phyloP scores from a whole-genome alignment of 257 asterid species.

The Anisodus acutangulus region DNA sequence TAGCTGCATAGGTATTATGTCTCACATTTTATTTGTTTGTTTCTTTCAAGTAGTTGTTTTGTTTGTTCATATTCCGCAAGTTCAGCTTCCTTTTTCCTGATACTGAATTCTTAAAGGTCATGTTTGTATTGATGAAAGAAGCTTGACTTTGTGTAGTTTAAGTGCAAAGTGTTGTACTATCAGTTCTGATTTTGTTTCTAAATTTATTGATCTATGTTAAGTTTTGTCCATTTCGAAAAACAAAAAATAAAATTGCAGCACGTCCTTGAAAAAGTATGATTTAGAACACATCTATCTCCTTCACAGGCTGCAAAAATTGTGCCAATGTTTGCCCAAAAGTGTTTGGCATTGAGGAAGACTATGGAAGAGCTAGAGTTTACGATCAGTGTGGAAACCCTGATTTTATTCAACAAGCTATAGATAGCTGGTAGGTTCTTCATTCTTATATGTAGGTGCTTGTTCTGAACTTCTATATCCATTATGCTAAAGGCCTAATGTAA shows the following conservation, averaged over 20 bases:
- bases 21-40: slow-evolving; percentile 21
- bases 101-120: not conserved
- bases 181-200: not conserved
- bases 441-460: not conserved
- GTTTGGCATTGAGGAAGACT: slow-evolving; percentile 86
- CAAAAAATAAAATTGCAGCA: too few species aligned
- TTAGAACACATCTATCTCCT: not conserved
- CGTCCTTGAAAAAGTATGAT: not conserved
- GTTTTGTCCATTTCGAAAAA: not conserved
- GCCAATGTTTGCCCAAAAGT: slow-evolving; percentile 74
- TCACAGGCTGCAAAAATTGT: slow-evolving; percentile 85
- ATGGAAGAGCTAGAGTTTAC: slow-evolving; percentile 93
- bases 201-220: not conserved
- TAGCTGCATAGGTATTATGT: slow-evolving; percentile 86
- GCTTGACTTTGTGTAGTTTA: not conserved
- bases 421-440: slow-evolving; percentile 66
- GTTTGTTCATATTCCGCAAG: not conserved
- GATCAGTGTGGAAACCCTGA: slow-evolving; percentile 64
- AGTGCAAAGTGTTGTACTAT: not conserved
- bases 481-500: slow-evolving; percentile 7
- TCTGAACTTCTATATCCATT: not conserved
- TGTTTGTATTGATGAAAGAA: not conserved
- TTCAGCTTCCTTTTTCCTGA: not conserved
- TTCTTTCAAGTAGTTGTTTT: not conserved
- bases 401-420: slow-evolving; percentile 72